phyloP scores from a whole-genome alignment of 208 protist genomes.

The Acanthamoeba culbertsoni region DNA sequence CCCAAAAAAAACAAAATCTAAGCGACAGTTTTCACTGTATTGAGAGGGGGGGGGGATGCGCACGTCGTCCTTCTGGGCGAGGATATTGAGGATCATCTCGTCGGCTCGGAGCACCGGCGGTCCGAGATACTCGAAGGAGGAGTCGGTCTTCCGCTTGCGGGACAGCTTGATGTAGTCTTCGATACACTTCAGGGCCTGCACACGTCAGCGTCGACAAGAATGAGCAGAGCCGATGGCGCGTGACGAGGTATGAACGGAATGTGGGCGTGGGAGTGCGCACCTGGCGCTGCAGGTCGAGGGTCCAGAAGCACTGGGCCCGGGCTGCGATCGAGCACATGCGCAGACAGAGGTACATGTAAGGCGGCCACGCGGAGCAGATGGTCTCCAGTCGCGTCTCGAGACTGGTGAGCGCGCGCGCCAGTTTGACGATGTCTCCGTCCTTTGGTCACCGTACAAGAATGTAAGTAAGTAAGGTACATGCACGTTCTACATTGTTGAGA shows the following conservation, averaged over 20 bases:
- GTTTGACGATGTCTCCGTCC: neutral
- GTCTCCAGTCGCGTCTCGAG: neutral
- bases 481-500: too few relatives aligned
- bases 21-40: neutral
- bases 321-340: neutral
- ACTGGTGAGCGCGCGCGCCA: neutral
- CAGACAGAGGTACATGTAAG: conserved; percentile 29
- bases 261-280: neutral
- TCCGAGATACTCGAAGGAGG: neutral
- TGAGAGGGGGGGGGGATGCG: neutral
- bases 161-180: conserved; percentile 34
- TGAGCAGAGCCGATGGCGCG: too few relatives aligned
- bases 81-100: neutral
- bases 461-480: too few relatives aligned
- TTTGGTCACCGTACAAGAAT: neutral
- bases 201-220: neutral
- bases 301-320: conserved; percentile 16
- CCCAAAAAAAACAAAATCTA: neutral
- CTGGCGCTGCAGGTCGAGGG: conserved; percentile 6
- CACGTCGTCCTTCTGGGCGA: conserved; percentile 28
- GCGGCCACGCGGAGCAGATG: neutral
- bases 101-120: neutral
- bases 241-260: neutral
- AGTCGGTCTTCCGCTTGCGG: neutral
- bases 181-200: conserved; percentile 15